Evolutionary conservation across 2,329 filamentous ascomycete genomes (phyloP), one percentile per base, ranked within the genome.

Genomic region (Phialophora expanda): DNA sequence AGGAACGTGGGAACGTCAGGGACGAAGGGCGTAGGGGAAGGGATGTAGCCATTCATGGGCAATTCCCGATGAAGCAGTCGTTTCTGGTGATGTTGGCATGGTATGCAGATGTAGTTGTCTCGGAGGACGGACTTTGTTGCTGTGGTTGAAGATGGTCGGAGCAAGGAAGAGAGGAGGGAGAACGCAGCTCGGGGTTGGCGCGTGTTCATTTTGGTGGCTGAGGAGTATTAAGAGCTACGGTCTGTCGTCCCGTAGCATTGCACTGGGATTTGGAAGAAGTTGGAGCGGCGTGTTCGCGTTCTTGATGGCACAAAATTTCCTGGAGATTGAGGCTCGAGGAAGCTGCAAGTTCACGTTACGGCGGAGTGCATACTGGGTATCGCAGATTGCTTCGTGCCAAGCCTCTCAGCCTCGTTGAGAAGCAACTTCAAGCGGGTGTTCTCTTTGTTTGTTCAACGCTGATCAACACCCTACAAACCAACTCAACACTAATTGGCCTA

Each of bases 1-100:
- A 98, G 89, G 79, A 99, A 97, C 17, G 93, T 95, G 72, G 85
- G 77, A 48, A 92, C 68, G 26, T 73, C 71, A 14, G 71, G 71
- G 20, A 73, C 71, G 22, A 71, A 73, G 1, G 92, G 91, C 44
- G 90, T 96, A 0, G 93, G 90, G 26, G 83, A 75, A 2, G 93
- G 93, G 30, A 89, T 77, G 51, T 63, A 64, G 30, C 67, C 67
- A n/a, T 64, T 53, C 32, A 59, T 51, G 9, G 67, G 67, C 1
- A 69, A 30, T 4, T 65, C 68, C 12, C 66, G 66, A 41, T 69
- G 66, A 12, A 70, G 56, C 9, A 67, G 54, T 41, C 68, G 70
- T 20, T 28, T 51, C 24, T 51, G 48, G 4, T 51, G 48, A 20
- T 26, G 48, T 51, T 63, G 70, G 53, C 70, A 72, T 65, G 69